Percentiles rank a stretch among this genome's conserved stretches.
Conservation (phyloP, 306 rosid genomes). For the Neltuma alba region DNA sequence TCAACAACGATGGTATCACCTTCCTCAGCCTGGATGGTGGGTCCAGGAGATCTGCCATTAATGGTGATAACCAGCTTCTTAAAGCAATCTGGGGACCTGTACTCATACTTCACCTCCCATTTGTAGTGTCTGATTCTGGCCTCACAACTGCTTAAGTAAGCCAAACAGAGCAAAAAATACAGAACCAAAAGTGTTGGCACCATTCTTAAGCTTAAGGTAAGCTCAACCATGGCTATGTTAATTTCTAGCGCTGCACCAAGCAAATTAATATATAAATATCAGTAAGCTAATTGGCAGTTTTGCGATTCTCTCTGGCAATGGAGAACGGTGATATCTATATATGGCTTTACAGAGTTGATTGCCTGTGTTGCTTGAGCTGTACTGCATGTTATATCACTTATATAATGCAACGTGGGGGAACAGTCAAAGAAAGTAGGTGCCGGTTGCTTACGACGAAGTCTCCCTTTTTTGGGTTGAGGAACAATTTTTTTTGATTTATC, state of each 20-base stretch:
- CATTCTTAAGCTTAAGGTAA: neutral
- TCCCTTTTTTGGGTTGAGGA: neutral
- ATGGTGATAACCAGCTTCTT: conserved; percentile 71
- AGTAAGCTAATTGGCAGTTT: neutral
- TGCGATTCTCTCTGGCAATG: neutral
- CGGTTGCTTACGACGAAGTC: neutral
- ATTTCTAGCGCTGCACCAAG: neutral
- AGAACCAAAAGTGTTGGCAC: conserved; percentile 34
- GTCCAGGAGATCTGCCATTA: conserved; percentile 81
- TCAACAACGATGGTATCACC: conserved; percentile 80
- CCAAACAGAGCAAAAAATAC: conserved; percentile 32
- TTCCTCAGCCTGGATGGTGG: conserved; percentile 75
- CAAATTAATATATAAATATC: neutral
- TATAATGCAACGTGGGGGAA: neutral
- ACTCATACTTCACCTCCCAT: conserved; percentile 33
- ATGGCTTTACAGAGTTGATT: neutral
- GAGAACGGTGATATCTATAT: neutral
- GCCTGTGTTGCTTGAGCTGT: neutral
- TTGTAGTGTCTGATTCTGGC: conserved; percentile 57
- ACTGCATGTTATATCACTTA: neutral
- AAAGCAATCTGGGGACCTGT: conserved; percentile 77
- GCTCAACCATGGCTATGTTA: neutral
- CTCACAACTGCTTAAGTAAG: conserved; percentile 39
- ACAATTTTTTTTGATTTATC: too few relatives aligned
- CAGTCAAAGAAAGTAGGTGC: neutral